These are phyloP conservation scores for Xylariaceae sp. DNA, from an alignment of 2,329 filamentous ascomycete species.

Conservation along the genomic window DNA sequence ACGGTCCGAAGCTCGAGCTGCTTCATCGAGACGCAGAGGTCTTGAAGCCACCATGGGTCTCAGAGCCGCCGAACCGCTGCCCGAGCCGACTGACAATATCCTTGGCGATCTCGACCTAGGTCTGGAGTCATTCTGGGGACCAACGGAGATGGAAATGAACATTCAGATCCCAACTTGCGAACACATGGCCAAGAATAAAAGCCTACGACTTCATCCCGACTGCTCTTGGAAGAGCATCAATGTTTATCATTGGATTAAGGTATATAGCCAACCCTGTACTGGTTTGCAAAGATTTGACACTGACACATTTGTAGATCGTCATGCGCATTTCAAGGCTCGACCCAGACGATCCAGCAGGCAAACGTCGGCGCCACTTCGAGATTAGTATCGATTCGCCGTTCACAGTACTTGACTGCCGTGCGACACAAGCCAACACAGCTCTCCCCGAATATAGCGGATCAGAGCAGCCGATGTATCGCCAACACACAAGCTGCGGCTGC, in stretches of 20 bases:
- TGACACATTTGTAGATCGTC: constrained; percentile 78
- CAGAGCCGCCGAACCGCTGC: constrained; percentile 40
- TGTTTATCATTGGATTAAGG: constrained; percentile 96
- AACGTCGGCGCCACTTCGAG: constrained; percentile 83
- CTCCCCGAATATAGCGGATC: constrained; percentile 69
- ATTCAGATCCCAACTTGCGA: constrained; percentile 88
- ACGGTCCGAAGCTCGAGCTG: constrained; percentile 45
- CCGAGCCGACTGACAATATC: constrained; percentile 62
- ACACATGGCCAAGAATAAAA: constrained; percentile 72
- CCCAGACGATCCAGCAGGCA: constrained; percentile 64
- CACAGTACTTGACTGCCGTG: constrained; percentile 86
- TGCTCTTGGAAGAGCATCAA: constrained; percentile 93
- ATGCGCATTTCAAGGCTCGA: constrained; percentile 87
- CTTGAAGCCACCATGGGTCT: constrained; percentile 45
- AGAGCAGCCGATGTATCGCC: constrained; percentile 49
- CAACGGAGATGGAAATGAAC: constrained; percentile 92
- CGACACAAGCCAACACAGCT: constrained; percentile 84
- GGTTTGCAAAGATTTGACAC: no score
- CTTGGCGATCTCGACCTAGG: constrained; percentile 73
- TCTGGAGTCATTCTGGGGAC: constrained; percentile 70
- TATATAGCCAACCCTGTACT: constrained; percentile 36
- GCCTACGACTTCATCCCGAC: constrained; percentile 71
- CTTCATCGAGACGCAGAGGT: constrained; percentile 49
- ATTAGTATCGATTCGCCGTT: constrained; percentile 96
- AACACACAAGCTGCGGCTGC: constrained; percentile 51